A percentile compares a stretch with the other conserved stretches of the same genome.
Conservation (phyloP, 1,139 yeast genomes). For the Lodderomyces parapsilosis region DNA sequence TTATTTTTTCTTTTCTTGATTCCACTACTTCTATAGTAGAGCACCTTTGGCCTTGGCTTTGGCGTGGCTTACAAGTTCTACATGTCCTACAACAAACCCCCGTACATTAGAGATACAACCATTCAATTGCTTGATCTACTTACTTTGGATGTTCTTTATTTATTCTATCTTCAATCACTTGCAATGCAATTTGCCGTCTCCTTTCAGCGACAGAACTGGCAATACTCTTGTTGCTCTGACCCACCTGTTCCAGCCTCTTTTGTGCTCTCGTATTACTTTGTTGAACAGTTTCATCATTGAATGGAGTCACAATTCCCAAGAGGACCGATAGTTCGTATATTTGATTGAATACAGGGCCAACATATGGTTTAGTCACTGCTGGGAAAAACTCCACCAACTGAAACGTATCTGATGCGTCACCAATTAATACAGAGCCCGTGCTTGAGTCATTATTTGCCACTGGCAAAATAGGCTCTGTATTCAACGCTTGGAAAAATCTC, state of each 20-base stretch:
- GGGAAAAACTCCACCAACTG: slow-evolving; percentile 84
- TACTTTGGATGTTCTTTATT: slow-evolving; percentile 23
- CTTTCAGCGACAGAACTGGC: slow-evolving; percentile 75
- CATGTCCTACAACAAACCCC: too few species aligned
- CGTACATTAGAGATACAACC: too few species aligned
- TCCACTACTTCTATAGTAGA: too few species aligned
- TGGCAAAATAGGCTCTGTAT: slow-evolving; percentile 40
- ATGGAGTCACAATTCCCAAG: slow-evolving; percentile 59
- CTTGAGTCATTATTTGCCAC: slow-evolving; percentile 27
- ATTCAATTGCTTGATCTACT: not conserved
- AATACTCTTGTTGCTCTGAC: slow-evolving; percentile 36
- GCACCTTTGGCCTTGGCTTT: too few species aligned
- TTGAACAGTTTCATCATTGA: slow-evolving; percentile 68
- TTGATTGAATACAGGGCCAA: slow-evolving; percentile 54
- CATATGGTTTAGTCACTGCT: slow-evolving; percentile 46
- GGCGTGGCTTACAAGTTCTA: too few species aligned
- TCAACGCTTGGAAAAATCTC: slow-evolving; percentile 64
- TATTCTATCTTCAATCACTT: slow-evolving; percentile 76
- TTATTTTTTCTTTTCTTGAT: not conserved
- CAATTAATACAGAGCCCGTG: slow-evolving; percentile 42
- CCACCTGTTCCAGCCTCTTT: slow-evolving; percentile 50
- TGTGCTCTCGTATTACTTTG: slow-evolving; percentile 71
- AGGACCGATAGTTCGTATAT: slow-evolving; percentile 55
- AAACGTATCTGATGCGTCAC: slow-evolving; percentile 92
- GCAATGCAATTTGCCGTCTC: slow-evolving; percentile 80